Evolutionary conservation across 2,329 filamentous ascomycete genomes (phyloP), one percentile per base, ranked within the genome.

Genomic region (Xenoacremonium recifei): DNA sequence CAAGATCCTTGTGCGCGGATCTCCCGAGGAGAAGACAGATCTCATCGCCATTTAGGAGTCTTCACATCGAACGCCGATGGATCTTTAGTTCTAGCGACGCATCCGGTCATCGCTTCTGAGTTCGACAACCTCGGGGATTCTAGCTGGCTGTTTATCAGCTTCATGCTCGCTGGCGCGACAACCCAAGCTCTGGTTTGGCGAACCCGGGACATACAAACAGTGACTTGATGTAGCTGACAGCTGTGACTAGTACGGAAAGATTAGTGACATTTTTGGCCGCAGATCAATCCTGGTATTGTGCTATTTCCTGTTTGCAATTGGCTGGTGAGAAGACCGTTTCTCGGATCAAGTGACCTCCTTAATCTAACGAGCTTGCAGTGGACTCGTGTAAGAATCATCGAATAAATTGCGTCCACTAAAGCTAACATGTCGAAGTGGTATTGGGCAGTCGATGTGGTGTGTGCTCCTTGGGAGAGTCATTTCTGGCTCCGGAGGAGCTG

Each of bases 1-100:
- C 15, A 27, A 27, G 23, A 13, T 7, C 23, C 13, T 27, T 27
- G 23, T 13, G 7, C 23, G 7, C 7, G 23, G 29, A 15, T 15
- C n/a, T n/a, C n/a, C n/a, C n/a, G n/a, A n/a, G n/a, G n/a, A n/a
- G n/a, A n/a, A n/a, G 7, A 15, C n/a, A 31, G n/a, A 31, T 31
- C n/a, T 15, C 6, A 31, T 31, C 7, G 29, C 29, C 12, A 19
- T 25, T 18, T 15, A 54, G 62, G 62, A 10, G 79, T 84, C 12
- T 87, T 89, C 50, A 76, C 86, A 11, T 76, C 77, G 6, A 82
- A 83, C 40, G 76, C 78, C 13, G 85, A 89, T 54, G 65, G 68
- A 0, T 83, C 80, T 2, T 66, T 89, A 0, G 73, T 89, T 0
- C 65, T 89, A 21, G 84, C 85, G 0, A 85, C 84, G 0, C 80